Conservation (phyloP, 345 rosid species). For the Eucalyptus camaldulensis region DNA sequence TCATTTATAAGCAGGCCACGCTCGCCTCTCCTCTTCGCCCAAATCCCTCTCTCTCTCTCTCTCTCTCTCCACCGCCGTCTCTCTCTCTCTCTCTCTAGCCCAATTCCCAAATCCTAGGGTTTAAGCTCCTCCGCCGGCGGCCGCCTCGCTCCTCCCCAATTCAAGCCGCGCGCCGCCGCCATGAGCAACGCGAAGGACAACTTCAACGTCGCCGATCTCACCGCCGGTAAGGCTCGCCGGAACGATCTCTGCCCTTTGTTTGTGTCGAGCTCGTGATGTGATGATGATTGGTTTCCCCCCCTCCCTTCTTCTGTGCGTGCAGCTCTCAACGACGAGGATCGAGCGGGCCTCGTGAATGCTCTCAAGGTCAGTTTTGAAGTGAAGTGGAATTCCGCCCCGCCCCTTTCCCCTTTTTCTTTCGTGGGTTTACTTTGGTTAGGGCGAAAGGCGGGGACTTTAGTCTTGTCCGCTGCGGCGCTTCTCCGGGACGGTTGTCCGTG, state of each 20-base stretch:
- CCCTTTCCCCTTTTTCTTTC: background rate
- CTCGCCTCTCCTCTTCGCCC: background rate
- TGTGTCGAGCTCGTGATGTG: background rate
- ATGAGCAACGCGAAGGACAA: slow-evolving; percentile 63
- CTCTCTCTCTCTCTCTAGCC: background rate
- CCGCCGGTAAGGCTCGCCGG: slow-evolving; percentile 23
- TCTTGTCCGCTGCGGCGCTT: background rate
- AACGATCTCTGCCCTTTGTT: background rate
- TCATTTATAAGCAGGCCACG: background rate
- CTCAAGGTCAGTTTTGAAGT: slow-evolving; percentile 46
- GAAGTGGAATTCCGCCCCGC: background rate
- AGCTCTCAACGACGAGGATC: slow-evolving; percentile 68
- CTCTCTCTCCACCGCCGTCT: background rate
- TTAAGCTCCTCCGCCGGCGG: slow-evolving; percentile 4
- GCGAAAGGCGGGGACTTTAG: background rate
- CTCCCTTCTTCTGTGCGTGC: background rate
- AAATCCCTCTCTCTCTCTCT: background rate
- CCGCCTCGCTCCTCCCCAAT: background rate
- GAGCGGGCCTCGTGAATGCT: slow-evolving; percentile 69
- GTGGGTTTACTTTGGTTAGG: background rate
- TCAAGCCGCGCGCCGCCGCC: background rate
- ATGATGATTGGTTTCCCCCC: background rate
- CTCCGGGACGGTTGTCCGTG: background rate
- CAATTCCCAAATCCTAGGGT: slow-evolving; percentile 30
- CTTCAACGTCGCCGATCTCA: slow-evolving; percentile 66